Percentiles rank a stretch among this genome's conserved stretches.
phyloP scores from a whole-genome alignment of 768 basidiomycete genomes.

The Paxillus ammoniavirescens region DNA sequence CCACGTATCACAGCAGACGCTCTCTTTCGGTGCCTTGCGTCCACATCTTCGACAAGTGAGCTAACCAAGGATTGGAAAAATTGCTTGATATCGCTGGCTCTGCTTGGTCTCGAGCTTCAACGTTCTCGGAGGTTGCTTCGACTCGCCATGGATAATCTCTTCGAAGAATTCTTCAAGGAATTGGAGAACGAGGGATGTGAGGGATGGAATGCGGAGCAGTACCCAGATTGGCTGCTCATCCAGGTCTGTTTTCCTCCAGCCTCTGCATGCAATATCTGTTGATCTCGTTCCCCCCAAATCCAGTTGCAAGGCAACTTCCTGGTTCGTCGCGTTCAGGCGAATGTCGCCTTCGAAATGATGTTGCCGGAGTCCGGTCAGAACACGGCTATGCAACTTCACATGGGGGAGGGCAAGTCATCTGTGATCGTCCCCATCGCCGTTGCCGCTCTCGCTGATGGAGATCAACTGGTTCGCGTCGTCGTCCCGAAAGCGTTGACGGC shows the following conservation, averaged over 20 bases:
- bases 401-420: conserved; percentile 57
- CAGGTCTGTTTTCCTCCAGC: conserved; percentile 30
- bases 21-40: conserved; percentile 33
- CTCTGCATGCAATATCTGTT: neutral
- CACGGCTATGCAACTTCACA: conserved; percentile 49
- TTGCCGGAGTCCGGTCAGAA: conserved; percentile 35
- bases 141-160: conserved; percentile 17
- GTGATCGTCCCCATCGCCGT: conserved; percentile 47
- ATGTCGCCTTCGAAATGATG: conserved; percentile 48
- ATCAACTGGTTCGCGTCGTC: conserved; percentile 45
- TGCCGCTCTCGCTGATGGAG: conserved; percentile 40
- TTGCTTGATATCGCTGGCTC: conserved; percentile 28
- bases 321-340: conserved; percentile 41
- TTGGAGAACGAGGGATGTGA: conserved; percentile 24
- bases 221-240: conserved; percentile 45
- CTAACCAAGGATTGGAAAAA: conserved; percentile 29
- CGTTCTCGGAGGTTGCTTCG: conserved; percentile 36
- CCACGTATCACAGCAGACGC: conserved; percentile 33
- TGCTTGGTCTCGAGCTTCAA: conserved; percentile 33
- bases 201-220: conserved; percentile 8
- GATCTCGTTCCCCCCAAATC: neutral
- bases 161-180: conserved; percentile 32
- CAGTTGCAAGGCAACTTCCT: conserved; percentile 48
- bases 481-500: conserved; percentile 46
- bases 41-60: conserved; percentile 9